Evolutionary conservation across 1,284 basidiomycete genomes (phyloP).

Genomic region (Ceratorhiza oryzae-sativae): DNA sequence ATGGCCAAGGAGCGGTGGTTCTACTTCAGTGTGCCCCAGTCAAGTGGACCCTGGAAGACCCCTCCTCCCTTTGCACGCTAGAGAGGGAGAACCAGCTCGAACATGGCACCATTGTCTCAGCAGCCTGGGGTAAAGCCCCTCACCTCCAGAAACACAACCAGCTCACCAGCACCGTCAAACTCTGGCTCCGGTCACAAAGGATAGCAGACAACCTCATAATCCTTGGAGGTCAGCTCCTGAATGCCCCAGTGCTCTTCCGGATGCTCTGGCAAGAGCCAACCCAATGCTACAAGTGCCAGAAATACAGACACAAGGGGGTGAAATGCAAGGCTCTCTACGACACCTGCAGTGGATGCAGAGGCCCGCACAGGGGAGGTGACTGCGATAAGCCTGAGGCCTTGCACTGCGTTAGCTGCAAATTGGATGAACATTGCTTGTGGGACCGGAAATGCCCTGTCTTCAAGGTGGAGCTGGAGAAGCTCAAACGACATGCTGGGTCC

Average conservation of each 20-base stretch:
- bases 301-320: background rate
- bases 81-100: background rate
- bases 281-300: conserved; percentile 3
- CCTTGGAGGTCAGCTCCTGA: background rate
- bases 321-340: background rate
- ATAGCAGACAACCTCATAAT: background rate
- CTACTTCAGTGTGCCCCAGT: background rate
- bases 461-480: background rate
- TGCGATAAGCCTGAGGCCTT: background rate
- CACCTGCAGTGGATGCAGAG: background rate
- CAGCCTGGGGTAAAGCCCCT: background rate
- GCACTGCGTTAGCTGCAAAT: background rate
- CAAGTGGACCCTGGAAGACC: background rate
- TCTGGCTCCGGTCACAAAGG: background rate
- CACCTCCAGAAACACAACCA: background rate
- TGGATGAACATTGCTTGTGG: background rate
- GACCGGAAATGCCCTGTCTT: background rate
- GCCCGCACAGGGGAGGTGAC: background rate
- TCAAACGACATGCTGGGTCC: background rate
- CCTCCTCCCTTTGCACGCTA: background rate
- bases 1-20: background rate
- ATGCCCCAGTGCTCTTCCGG: background rate
- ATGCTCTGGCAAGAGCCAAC: background rate
- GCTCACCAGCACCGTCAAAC: background rate
- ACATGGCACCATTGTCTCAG: background rate